Evolutionary conservation across 352 stramenopile genomes (phyloP).

Genomic region (Blastocystis sp.): DNA sequence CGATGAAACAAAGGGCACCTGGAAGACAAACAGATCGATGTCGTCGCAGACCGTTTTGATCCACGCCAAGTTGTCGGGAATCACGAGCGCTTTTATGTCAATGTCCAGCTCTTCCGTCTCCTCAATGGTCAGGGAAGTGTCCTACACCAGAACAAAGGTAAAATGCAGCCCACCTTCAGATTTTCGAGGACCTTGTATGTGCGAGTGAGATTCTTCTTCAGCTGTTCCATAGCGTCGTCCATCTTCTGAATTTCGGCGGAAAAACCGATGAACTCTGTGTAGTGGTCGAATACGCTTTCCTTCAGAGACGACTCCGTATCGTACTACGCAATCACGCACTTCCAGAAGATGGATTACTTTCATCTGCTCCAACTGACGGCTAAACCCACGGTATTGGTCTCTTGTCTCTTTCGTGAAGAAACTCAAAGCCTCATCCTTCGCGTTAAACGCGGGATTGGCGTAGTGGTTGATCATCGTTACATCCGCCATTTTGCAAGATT

Average conservation of each 20-base stretch:
- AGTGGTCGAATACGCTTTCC: conserved; percentile 64
- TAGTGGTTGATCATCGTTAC: conserved; percentile 53
- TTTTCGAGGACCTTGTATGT: conserved; percentile 42
- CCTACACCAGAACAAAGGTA: background rate
- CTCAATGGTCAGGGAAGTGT: conserved; percentile 49
- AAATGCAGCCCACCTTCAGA: conserved; percentile 15
- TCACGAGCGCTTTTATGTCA: background rate
- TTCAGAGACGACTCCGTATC: conserved; percentile 54
- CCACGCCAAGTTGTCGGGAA: conserved; percentile 55
- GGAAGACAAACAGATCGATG: conserved; percentile 61
- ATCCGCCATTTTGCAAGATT: conserved; percentile 33
- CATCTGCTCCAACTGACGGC: conserved; percentile 38
- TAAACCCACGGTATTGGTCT: conserved; percentile 21
- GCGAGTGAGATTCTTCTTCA: conserved; percentile 43
- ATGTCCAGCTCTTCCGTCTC: background rate
- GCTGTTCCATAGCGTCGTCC: conserved; percentile 59
- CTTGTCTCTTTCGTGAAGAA: conserved; percentile 46
- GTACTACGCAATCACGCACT: background rate
- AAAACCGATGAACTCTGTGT: conserved; percentile 63
- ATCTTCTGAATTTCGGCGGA: conserved; percentile 56
- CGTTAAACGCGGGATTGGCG: conserved; percentile 64
- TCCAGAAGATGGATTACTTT: background rate
- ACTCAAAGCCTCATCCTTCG: conserved; percentile 34
- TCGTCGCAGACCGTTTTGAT: conserved; percentile 68
- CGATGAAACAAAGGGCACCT: background rate